Base-by-base conservation (phyloP, 176 grass and related monocot species). In the Paspalum vaginatum region DNA sequence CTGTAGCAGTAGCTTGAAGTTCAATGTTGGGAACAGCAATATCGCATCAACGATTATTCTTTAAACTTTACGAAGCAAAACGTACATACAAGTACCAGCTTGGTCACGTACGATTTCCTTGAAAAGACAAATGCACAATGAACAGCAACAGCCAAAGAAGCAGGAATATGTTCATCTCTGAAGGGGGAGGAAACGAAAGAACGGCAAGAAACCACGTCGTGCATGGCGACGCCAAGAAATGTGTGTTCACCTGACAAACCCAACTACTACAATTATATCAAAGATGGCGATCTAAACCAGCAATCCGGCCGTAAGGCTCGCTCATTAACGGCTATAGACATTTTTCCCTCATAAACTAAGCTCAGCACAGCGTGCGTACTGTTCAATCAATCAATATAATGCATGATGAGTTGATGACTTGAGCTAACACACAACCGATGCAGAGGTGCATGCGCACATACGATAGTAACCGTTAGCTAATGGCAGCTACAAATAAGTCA, bases 191-290 rank as follows among this genome's bases (percentile, higher is more conserved):
- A 69, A 89, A 85, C 70, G 70, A 89, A 81, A 85, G 87, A 89
- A 76, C 66, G 62, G n/a, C 53, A 85, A 3, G 81, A 70, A 85
- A 70, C 87, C 81, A 89, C 87, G 87, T 89, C 70, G 13, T 22
- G 46, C 47, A 62, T 74, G 38, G 55, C 38, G 43, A 39, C 45
- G 44, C 72, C 78, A 64, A 80, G 73, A 75, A 74, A 40, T 38
- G 44, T 62, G 21, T 21, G 2, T 9, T 68, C 62, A 79, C 38
- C 45, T 61, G 62, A 84, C 54, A 22, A 20, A 48, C 61, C 53
- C 14, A 79, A 75, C 20, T 39, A 14, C 45, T 53, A 47, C 26
- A 57, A 70, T 76, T 55, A 80, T 70, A 64, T 70, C 52, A 39
- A 80, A 26, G 64, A 89, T 39, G 76, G 82, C 10, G 82, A 85